A percentile compares a stretch with the other conserved stretches of the same genome.
These are phyloP conservation scores for Cymodocea nodosa DNA, from an alignment of 116 monocot genomes.

Conservation along the genomic window DNA sequence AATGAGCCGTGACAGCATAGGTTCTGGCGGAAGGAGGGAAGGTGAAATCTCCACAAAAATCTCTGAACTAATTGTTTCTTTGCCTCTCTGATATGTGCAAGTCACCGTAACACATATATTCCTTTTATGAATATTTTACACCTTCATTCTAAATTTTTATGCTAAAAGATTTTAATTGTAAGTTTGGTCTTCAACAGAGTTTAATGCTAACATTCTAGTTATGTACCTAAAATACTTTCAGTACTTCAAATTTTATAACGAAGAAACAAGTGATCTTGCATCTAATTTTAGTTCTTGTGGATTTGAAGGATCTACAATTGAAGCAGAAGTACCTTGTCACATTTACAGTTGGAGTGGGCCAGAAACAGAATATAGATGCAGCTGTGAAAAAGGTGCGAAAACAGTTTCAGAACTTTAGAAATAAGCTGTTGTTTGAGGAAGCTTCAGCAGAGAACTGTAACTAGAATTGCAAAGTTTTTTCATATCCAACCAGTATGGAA, in stretches of 20 bases:
- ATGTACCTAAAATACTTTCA: neutral
- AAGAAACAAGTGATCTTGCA: neutral
- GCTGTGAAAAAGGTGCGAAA: conserved; percentile 53
- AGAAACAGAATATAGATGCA: conserved; percentile 51
- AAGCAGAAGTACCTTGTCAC: conserved; percentile 57
- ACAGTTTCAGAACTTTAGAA: too few relatives aligned
- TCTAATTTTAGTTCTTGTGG: conserved; percentile 2
- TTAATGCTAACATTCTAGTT: neutral
- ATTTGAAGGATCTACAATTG: conserved; percentile 38
- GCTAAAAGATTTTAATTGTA: too few relatives aligned
- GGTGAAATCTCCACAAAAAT: too few relatives aligned
- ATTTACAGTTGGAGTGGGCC: conserved; percentile 50
- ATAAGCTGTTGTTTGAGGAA: too few relatives aligned
- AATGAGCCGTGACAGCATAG: too few relatives aligned
- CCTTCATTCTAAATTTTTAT: too few relatives aligned
- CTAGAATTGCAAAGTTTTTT: neutral
- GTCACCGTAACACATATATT: too few relatives aligned
- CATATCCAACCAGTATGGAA: neutral
- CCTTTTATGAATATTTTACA: too few relatives aligned
- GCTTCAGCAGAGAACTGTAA: too few relatives aligned
- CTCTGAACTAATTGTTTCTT: too few relatives aligned
- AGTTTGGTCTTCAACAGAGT: neutral
- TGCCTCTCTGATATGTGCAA: too few relatives aligned
- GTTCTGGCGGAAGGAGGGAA: too few relatives aligned
- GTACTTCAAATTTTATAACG: neutral